Base-by-base conservation (phyloP, 331 rosid species). In the Pyracantha coccinea region DNA sequence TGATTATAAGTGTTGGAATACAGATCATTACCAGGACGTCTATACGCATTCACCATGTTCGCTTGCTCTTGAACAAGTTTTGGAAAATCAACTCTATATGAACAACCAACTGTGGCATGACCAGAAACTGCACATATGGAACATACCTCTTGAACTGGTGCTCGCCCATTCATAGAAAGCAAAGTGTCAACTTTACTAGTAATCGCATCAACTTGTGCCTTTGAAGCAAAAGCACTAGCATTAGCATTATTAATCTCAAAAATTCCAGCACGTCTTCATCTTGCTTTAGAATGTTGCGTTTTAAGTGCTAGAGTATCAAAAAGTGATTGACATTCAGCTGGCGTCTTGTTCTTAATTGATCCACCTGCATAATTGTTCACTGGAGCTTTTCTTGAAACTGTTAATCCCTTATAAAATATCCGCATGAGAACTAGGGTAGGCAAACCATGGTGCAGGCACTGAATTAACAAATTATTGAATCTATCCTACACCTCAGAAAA, bases 21-120 rank as follows among this genome's bases (percentile, higher is more conserved):
- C 0, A 1, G n/a, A 47, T 15, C 1, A 0, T 47, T 47, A 15
- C n/a, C 8, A 47, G 3, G 8, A 15, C 0, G n/a, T 15, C n/a
- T 15, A 0, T 5, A 47, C 8, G 3, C 8, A 15, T 5, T 16
- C n/a, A 15, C 54, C 54, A 47, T 2, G 13, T 15, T 5, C 3
- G 8, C 54, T 5, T 47, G 54, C 54, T 47, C n/a, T 4, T 44
- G 6, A 1, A 44, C 16, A 12, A 44, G 9, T 12, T 44, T 0
- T 13, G 6, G 6, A 13, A 44, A 44, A 12, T 44, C 6, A 44
- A 44, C 16, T 1, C 17, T 2, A 13, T 13, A 44, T 2, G 17
- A 6, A 44, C 6, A 44, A 44, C 6, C 5, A 44, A 44, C 17
- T 44, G 1, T 44, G 17, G 52, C 17, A 44, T 44, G 52, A 13